These are phyloP conservation scores for Wickerhamomyces subpelliculosus DNA, from an alignment of 805 yeast species.

Conservation along the genomic window DNA sequence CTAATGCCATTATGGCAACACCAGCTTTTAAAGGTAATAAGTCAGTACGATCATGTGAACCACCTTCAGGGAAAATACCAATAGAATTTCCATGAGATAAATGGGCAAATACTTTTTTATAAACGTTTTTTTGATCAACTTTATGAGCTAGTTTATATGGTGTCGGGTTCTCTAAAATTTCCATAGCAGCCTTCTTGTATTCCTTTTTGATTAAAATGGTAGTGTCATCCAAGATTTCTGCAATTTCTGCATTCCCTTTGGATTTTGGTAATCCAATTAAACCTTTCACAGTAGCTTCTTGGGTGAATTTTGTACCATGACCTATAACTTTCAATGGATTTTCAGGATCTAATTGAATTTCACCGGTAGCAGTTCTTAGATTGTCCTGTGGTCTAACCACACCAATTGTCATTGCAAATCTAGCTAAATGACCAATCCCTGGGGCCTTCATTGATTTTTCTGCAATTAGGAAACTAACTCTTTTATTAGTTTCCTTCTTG, in stretches of 20 bases:
- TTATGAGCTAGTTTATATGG: conserved; percentile 68
- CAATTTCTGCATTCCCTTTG: conserved; percentile 69
- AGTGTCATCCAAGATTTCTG: conserved; percentile 62
- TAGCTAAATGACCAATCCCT: conserved; percentile 71
- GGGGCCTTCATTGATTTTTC: conserved; percentile 61
- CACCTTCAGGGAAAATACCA: conserved; percentile 98
- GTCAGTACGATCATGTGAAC: conserved; percentile 93
- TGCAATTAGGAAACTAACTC: conserved; percentile 80
- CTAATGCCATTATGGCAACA: conserved; percentile 96
- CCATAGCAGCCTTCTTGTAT: conserved; percentile 45
- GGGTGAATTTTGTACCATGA: conserved; percentile 55
- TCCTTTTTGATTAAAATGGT: conserved; percentile 64
- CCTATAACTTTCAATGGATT: conserved; percentile 58
- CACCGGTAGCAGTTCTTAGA: conserved; percentile 60
- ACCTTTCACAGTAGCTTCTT: conserved; percentile 52
- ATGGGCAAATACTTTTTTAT: conserved; percentile 78
- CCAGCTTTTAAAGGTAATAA: conserved; percentile 92
- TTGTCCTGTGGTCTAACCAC: conserved; percentile 91
- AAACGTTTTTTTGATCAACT: conserved; percentile 81
- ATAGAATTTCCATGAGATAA: conserved; percentile 73
- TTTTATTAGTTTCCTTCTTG: conserved; percentile 53
- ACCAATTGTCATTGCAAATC: conserved; percentile 77
- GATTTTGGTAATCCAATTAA: conserved; percentile 71
- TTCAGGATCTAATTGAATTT: conserved; percentile 45
- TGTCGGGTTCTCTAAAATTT: conserved; percentile 35